Base-by-base conservation (phyloP, 106 monocot species). In the Apostasia ramifera region DNA sequence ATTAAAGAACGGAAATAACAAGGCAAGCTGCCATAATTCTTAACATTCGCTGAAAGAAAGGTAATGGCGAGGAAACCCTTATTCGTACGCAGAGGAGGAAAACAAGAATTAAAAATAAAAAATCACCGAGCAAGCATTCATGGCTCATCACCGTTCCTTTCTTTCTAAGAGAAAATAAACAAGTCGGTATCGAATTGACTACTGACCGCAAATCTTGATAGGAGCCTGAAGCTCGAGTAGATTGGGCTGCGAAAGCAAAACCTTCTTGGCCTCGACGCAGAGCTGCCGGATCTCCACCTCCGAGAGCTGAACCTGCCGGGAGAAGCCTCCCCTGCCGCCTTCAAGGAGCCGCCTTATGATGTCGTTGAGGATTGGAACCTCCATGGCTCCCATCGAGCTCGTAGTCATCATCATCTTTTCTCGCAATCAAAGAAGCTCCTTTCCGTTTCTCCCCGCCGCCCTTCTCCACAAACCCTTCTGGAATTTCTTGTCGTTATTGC, bases 271-370 rank as follows among this genome's bases (percentile, higher is more conserved):
- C 55, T 84, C 81, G 47, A 81, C 75, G 79, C 84, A 84, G 57
- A 88, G 88, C 74, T 81, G 84, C 26, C 88, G 76, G 71, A 88
- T 88, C 81, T 88, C 88, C 49, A 79, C 58, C 74, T 88, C 88
- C 52, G 81, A 84, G 3, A 88, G 76, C 79, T 79, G 76, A 39
- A 86, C 82, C 79, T 86, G 86, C 52, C 60, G 69, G 55, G 67
- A 54, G 66, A 61, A 41, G 69, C 83, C 56, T 3, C 46, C 65
- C 71, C 55, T 60, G 37, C 76, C 81, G 0, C 71, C 71, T 1
- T 69, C 61, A 1, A 84, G 43, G 12, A 88, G 63, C 61, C 88
- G 68, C 51, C 66, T 70, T n/a, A 85, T 61, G 44, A 85, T 67
- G 51, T 78, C 85, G 77, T 85, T 81, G 43, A 85, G 70, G 67